Percentiles rank a stretch among this genome's conserved stretches.
phyloP scores from a whole-genome alignment of 345 rosid genomes.

The Isatis tinctoria region DNA sequence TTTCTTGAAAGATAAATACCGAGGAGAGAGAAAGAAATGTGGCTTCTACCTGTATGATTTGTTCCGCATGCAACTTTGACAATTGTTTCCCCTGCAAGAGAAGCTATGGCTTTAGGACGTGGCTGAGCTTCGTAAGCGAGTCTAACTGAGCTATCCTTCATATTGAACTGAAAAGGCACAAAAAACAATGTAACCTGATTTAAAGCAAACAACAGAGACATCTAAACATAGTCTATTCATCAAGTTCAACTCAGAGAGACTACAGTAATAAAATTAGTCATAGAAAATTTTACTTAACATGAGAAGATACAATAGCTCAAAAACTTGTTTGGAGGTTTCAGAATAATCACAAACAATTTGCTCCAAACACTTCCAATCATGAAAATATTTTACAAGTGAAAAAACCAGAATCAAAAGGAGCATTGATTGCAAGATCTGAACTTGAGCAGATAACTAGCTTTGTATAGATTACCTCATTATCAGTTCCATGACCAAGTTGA shows the following conservation, averaged over 20 bases:
- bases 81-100: conserved; percentile 76
- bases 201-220: not conserved
- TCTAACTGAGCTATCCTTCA: conserved; percentile 86
- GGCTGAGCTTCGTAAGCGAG: conserved; percentile 97
- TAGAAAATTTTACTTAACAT: not conserved
- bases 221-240: not conserved
- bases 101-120: conserved; percentile 71
- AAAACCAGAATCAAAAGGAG: not conserved
- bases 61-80: conserved; percentile 95
- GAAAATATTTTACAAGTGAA: not conserved
- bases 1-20: not conserved
- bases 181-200: not conserved
- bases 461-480: conserved; percentile 64
- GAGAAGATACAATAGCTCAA: not conserved
- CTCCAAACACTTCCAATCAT: not conserved
- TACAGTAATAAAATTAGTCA: not conserved
- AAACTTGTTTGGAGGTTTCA: not conserved
- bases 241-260: not conserved
- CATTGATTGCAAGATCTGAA: not conserved
- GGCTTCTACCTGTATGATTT: conserved; percentile 78
- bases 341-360: not conserved
- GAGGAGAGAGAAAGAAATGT: not conserved
- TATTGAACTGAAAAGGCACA: conserved; percentile 57
- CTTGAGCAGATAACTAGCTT: not conserved
- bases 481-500: conserved; percentile 99